These are phyloP conservation scores for Chrysanthemum seticuspe DNA, from an alignment of 129 eudicot genomes.

Conservation along the genomic window DNA sequence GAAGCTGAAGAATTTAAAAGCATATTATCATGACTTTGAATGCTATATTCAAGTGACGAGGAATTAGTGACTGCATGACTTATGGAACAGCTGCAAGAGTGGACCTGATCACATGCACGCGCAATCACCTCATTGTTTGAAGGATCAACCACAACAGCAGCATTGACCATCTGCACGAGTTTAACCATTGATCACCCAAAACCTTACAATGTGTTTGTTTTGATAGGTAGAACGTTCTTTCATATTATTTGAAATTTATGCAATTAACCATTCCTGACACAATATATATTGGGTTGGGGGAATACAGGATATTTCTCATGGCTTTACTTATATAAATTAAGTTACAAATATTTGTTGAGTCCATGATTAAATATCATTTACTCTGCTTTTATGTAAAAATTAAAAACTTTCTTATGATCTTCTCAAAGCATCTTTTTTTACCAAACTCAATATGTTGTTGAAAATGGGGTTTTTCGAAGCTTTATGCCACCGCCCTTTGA, in stretches of 20 bases:
- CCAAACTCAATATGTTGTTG: neutral
- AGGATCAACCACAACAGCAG: conserved; percentile 94
- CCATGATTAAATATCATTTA: neutral
- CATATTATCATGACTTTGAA: conserved; percentile 26
- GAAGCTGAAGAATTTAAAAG: conserved; percentile 26
- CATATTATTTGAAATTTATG: neutral
- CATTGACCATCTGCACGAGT: conserved; percentile 65
- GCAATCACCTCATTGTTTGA: conserved; percentile 65
- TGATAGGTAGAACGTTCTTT: neutral
- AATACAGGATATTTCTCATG: neutral
- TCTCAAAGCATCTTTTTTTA: neutral
- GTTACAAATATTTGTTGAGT: neutral
- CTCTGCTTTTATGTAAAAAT: neutral
- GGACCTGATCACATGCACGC: conserved; percentile 64
- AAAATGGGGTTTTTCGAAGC: neutral
- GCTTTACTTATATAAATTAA: neutral
- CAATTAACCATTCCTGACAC: neutral
- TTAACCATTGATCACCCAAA: conserved; percentile 9
- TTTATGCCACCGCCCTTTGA: neutral
- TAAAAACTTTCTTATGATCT: neutral
- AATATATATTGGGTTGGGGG: neutral
- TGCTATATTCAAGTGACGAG: conserved; percentile 9
- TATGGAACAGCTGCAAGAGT: conserved; percentile 30
- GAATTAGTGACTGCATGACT: conserved; percentile 26
- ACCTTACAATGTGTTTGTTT: neutral